Evolutionary conservation across 306 rosid genomes (phyloP), one percentile per base, ranked within the genome.

Genomic region (Prunus mume): DNA sequence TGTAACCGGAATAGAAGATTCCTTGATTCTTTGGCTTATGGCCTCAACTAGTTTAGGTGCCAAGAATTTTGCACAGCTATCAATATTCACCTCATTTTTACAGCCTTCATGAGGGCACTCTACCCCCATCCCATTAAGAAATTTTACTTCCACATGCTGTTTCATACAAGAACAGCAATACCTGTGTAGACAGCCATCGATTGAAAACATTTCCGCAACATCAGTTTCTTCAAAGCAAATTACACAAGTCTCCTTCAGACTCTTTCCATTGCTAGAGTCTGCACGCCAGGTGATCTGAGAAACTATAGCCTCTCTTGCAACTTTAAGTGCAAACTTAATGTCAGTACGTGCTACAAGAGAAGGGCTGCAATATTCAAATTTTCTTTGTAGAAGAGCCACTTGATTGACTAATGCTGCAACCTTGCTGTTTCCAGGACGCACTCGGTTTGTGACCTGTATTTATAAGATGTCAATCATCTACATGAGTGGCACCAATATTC

Each of bases 151-250:
- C 66, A 89, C 90, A 76, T 93, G 91, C 69, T 86, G 93, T 74
- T 85, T 88, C 93, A 91, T 88, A 83, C 98, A 93, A 18, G 94
- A 83, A 69, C 86, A 81, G 86, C 98, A 93, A 67, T 85, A 91
- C 62, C 88, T 75, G 84, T 93, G 98, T 17, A 81, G 84, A 77
- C 96, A 93, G 57, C 84, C 90, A 85, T 89, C 93, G 38, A 93
- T 84, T 0, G 87, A 84, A 78, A 93, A 87, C 83, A 93, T 76
- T 50, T 66, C 64, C 74, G 54, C 76, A 57, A 64, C 71, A 81
- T 87, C 86, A 68, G 79, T 71, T 72, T 89, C 96, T 79, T 93
- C 98, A 66, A 87, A 84, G 78, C 98, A 93, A 72, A 93, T 93
- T 69, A 84, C 84, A 83, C 96, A 90, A 71, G 86, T 77, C 75